Evolutionary conservation across 163 green algal species (phyloP), one percentile per base, ranked within the genome.

Genomic region (Smithsoniella earleae): DNA sequence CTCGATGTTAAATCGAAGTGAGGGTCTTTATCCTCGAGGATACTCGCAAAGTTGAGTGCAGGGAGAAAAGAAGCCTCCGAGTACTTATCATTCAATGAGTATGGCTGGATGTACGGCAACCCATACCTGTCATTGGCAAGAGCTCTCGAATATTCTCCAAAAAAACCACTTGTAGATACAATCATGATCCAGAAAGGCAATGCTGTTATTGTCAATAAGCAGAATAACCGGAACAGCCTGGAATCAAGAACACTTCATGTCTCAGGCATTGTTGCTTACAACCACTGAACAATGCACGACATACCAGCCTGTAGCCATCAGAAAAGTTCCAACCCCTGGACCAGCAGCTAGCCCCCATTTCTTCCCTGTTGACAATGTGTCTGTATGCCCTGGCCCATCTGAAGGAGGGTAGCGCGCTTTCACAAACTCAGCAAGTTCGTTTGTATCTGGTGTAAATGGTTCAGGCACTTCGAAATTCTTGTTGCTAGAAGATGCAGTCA

Each of bases 171-270:
- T 8, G 58, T 69, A 30, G n/a, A 43, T 3, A 34, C 43, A 13
- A 69, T 69, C 58, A 69, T 69, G n/a, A 69, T 38, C 58, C 58
- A 69, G 58, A 69, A 69, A 10, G 58, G 58, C 5, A 69, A 30
- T 43, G 58, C 58, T 5, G 58, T 40, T 5, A 69, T 8, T 36
- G 58, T 45, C 58, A 69, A 38, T 3, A 69, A 30, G 3, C 40
- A 6, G 25, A 69, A 69, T 3, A 69, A 31, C 58, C 43, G 58
- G 43, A 30, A 69, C 28, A 16, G 8, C 58, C 58, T 69, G 58
- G 40, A 13, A 49, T 22, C 40, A 49, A 13, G 10, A 22, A 13
- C 40, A 49, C 40, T 49, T 49, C 40, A 49, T 10, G 40, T 13
- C 13, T 10, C 40, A 36, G 13, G n/a, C 52, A 36, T 22, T 69